phyloP scores from a whole-genome alignment of 163 green algal species.

The Trebouxiophyceae sp. region DNA sequence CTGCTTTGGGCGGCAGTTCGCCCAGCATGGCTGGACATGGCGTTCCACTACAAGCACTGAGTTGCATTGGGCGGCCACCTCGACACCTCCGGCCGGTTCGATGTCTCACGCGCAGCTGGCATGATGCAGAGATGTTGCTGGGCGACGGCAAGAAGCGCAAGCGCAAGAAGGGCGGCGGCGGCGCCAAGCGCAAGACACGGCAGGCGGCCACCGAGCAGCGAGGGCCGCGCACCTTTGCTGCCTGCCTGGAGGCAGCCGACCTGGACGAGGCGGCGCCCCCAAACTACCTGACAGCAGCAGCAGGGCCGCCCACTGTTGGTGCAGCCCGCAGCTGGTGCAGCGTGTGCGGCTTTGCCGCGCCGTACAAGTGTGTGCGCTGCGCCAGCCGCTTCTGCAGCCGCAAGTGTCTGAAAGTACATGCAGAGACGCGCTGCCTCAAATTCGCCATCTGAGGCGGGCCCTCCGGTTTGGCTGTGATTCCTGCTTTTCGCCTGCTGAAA shows the following conservation, averaged over 20 bases:
- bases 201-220: conserved; percentile 26
- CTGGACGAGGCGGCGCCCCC: conserved; percentile 35
- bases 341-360: conserved; percentile 9
- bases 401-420: conserved; percentile 60
- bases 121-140: conserved; percentile 16
- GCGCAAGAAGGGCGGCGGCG: conserved; percentile 30
- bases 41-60: not conserved
- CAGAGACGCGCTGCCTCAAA: conserved; percentile 80
- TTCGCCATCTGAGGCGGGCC: conserved; percentile 61
- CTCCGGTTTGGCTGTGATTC: too few species aligned
- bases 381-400: conserved; percentile 46
- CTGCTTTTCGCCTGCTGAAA: too few species aligned
- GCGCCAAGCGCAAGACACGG: conserved; percentile 51
- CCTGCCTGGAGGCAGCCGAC: conserved; percentile 59
- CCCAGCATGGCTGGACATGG: not conserved
- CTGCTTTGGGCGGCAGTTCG: not conserved
- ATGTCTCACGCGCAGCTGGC: not conserved
- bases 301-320: conserved; percentile 23
- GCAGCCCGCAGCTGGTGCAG: conserved; percentile 4
- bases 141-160: conserved; percentile 23
- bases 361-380: conserved; percentile 74
- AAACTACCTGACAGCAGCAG: conserved; percentile 57
- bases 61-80: not conserved
- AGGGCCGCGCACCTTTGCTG: conserved; percentile 47
- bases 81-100: not conserved